These are phyloP conservation scores for Eutrema yunnanense DNA, from an alignment of 345 rosid species.

Conservation along the genomic window DNA sequence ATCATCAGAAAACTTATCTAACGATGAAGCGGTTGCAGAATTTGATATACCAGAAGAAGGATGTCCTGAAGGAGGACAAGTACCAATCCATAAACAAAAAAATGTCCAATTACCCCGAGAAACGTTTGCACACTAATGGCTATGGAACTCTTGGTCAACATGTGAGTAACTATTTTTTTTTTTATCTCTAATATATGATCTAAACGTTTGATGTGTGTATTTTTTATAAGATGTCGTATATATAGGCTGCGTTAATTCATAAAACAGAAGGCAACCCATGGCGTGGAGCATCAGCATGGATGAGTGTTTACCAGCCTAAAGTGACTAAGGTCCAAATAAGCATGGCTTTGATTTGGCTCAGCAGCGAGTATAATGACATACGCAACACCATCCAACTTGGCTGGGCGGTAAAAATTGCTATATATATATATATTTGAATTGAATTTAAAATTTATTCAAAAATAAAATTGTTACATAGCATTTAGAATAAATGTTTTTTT, in stretches of 20 bases:
- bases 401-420: background rate
- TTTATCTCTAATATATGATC: background rate
- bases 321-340: background rate
- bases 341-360: background rate
- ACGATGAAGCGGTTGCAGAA: background rate
- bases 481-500: too few species aligned
- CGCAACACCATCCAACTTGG: background rate
- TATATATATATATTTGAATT: too few species aligned
- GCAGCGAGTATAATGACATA: background rate
- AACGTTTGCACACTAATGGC: background rate
- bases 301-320: background rate
- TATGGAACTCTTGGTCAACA: background rate
- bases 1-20: background rate
- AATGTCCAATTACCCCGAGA: background rate
- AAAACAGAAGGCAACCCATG: background rate
- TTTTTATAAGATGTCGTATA: background rate
- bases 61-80: conserved; percentile 13
- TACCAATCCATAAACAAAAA: conserved; percentile 14
- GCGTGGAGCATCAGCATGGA: conserved; percentile 6
- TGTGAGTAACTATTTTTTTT: background rate
- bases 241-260: background rate
- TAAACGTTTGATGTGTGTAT: background rate
- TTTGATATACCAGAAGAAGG: conserved; percentile 4
- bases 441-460: too few species aligned
- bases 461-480: too few species aligned